A percentile compares a stretch with the other conserved stretches of the same genome.
phyloP scores from a whole-genome alignment of 108 stramenopile species.

The Schizochytrium sp. region DNA sequence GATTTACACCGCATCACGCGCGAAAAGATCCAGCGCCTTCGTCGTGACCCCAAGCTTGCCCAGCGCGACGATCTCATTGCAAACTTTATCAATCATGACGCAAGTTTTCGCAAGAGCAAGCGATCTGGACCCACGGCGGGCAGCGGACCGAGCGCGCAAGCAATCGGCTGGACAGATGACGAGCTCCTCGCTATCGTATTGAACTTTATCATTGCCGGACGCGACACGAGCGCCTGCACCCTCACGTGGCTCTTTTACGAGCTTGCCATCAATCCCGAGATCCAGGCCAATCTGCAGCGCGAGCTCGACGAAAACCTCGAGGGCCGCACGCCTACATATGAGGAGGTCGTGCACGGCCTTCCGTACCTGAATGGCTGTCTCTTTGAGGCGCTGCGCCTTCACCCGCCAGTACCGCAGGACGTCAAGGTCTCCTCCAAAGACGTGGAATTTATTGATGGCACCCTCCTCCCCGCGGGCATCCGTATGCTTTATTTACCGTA shows the following conservation, averaged over 20 bases:
- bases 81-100: slow-evolving; percentile 1
- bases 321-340: background rate
- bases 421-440: slow-evolving; percentile 28
- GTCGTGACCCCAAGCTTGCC: slow-evolving; percentile 14
- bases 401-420: slow-evolving; percentile 43
- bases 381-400: slow-evolving; percentile 47
- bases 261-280: slow-evolving; percentile 34
- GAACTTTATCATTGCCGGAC: slow-evolving; percentile 46
- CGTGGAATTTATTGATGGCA: slow-evolving; percentile 46
- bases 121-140: too few relatives aligned
- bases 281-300: slow-evolving; percentile 25
- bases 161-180: slow-evolving; percentile 5
- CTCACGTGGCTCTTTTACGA: slow-evolving; percentile 47
- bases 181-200: slow-evolving; percentile 43
- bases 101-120: background rate
- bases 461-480: slow-evolving; percentile 28
- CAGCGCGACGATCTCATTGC: slow-evolving; percentile 15
- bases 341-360: background rate
- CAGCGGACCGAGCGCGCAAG: background rate
- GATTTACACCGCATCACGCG: background rate
- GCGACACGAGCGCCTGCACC: slow-evolving; percentile 51
- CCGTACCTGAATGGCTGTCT: background rate
- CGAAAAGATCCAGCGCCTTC: background rate
- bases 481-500: slow-evolving; percentile 32
- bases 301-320: slow-evolving; percentile 28